Evolutionary conservation across 2,329 filamentous ascomycete genomes (phyloP), one percentile per base, ranked within the genome.

Genomic region (Xylariaceae sp.): DNA sequence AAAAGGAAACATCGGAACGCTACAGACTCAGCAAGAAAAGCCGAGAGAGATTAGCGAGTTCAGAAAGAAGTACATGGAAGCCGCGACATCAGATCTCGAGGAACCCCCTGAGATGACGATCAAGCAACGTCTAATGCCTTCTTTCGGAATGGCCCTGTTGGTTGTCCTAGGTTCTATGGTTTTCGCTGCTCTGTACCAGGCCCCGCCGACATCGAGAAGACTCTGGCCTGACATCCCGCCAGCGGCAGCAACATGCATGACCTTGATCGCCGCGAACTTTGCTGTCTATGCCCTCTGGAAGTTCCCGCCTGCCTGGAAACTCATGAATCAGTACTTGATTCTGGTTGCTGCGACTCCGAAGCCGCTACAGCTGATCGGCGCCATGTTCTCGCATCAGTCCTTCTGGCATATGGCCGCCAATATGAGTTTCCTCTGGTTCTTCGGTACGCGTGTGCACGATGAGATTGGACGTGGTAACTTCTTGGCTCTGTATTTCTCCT

Each of bases 391-490:
- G 17, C 90, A 94, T 75, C 82, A 88, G 56, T 75, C 73, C 2
- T 64, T 85, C 15, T 68, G 73, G 51, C 90, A 94, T 72, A 71
- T 89, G 44, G 61, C 78, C 23, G 70, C 78, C 48, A 93, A 93
- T 74, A 85, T 89, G 82, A 66, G 80, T 7, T 76, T 82, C 47
- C 76, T 93, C 3, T 87, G 80, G 77, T 76, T 89, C 68, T 77
- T 91, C 15, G 90, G 88, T 23, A 81, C 81, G 8, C 77, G 80
- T 1, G 76, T 90, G 39, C 87, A 90, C 73, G 85, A 90, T 62
- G 86, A 90, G 66, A 75, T 90, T 30, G 88, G 87, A 9, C 80
- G 88, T 9, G 86, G 82, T 11, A 79, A 82, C 57, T 90, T 91
- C 73, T 74, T 91, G 17, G 81, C 86, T n/a, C 74, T 89, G 37